phyloP scores from a whole-genome alignment of 148 eudicot genomes.

The Selenicereus undatus region DNA sequence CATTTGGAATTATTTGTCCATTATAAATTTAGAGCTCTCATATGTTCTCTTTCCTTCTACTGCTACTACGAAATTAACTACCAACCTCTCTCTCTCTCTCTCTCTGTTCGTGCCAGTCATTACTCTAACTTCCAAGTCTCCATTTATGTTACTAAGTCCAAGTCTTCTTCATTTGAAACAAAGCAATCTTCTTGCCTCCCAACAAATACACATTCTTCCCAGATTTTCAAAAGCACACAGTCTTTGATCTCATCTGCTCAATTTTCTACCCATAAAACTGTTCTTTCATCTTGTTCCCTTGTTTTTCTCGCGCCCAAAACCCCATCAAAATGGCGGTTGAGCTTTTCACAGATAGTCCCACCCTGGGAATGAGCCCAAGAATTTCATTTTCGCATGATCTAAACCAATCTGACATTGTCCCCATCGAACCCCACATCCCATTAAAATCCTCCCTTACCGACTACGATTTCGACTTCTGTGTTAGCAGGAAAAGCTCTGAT shows the following conservation, averaged over 20 bases:
- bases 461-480: conserved; percentile 71
- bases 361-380: conserved; percentile 57
- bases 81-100: not conserved
- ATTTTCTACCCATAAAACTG: not conserved
- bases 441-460: conserved; percentile 33
- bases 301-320: not conserved
- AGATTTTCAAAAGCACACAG: conserved; percentile 2
- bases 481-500: conserved; percentile 33
- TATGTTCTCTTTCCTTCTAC: not conserved
- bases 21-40: not conserved
- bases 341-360: conserved; percentile 48
- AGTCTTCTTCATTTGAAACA: conserved; percentile 13
- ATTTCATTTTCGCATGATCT: conserved; percentile 87
- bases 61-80: not conserved
- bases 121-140: conserved; percentile 14
- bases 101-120: conserved; percentile 23
- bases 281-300: conserved; percentile 8
- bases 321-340: conserved; percentile 57
- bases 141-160: conserved; percentile 22
- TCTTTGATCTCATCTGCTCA: conserved; percentile 4
- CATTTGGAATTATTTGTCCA: not conserved
- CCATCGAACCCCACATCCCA: conserved; percentile 44
- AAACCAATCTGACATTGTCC: conserved; percentile 49
- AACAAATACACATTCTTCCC: conserved; percentile 17
- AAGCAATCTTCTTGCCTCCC: conserved; percentile 21